phyloP scores from a whole-genome alignment of 2,329 filamentous ascomycete genomes.

The Claviceps maximensis region DNA sequence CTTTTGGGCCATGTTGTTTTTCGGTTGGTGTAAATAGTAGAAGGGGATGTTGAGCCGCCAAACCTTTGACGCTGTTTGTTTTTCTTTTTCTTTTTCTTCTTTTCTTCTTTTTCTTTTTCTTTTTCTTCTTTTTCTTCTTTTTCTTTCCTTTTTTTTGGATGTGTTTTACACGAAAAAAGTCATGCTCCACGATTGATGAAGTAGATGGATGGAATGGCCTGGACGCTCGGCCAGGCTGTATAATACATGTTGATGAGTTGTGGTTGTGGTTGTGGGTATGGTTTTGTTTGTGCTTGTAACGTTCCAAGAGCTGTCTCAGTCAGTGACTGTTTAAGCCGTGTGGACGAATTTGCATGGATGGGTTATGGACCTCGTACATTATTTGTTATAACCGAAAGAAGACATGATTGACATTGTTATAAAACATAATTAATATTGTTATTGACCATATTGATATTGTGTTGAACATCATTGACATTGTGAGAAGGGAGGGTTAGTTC shows the following conservation, averaged over 20 bases:
- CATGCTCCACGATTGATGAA: background rate
- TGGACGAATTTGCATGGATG: no score
- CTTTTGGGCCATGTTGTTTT: background rate
- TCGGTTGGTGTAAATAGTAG: background rate
- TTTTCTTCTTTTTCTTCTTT: background rate
- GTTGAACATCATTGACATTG: no score
- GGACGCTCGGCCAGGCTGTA: background rate
- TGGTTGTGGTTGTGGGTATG: no score
- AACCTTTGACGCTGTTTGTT: background rate
- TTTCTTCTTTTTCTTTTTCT: no score
- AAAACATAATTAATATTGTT: no score
- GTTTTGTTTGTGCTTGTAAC: background rate
- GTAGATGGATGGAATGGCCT: background rate
- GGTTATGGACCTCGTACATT: no score
- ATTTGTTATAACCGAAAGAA: no score
- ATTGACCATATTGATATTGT: no score
- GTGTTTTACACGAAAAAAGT: background rate
- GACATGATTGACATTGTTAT: no score
- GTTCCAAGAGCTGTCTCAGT: no score
- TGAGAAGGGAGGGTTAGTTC: no score
- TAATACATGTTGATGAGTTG: background rate
- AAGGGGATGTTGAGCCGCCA: background rate
- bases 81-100: background rate
- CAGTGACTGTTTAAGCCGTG: no score
- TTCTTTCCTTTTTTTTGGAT: background rate